Evolutionary conservation across 2,329 filamentous ascomycete genomes (phyloP).

Genomic region (Gnomoniopsis sp.): DNA sequence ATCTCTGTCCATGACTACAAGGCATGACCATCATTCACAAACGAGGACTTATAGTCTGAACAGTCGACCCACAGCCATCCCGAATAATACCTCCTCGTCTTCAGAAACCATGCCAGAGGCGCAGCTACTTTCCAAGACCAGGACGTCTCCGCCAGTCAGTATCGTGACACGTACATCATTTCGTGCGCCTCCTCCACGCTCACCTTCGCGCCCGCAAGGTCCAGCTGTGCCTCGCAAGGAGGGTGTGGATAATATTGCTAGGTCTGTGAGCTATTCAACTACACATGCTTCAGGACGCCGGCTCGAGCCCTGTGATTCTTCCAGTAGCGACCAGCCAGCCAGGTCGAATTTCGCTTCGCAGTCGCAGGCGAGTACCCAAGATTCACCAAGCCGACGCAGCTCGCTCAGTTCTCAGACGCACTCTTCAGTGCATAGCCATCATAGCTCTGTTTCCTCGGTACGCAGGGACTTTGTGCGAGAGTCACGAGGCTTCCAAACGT

Average conservation of each 20-base stretch:
- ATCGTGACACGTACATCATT: slow-evolving; percentile 38
- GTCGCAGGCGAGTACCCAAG: slow-evolving; percentile 25
- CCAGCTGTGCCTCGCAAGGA: slow-evolving; percentile 25
- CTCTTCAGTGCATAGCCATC: slow-evolving; percentile 28
- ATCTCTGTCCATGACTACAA: slow-evolving; percentile 30
- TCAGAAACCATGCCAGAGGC: slow-evolving; percentile 27
- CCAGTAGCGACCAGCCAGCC: slow-evolving; percentile 21
- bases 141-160: slow-evolving; percentile 38
- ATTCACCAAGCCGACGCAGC: slow-evolving; percentile 27
- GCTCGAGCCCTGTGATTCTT: slow-evolving; percentile 25
- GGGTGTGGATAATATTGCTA: slow-evolving; percentile 30
- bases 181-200: slow-evolving; percentile 31
- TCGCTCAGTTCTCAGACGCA: slow-evolving; percentile 22
- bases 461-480: slow-evolving; percentile 18
- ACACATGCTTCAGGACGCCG: slow-evolving; percentile 21
- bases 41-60: slow-evolving; percentile 18
- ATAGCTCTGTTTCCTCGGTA: slow-evolving; percentile 30
- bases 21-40: slow-evolving; percentile 25
- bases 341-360: slow-evolving; percentile 14
- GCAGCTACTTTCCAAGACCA: slow-evolving; percentile 27
- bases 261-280: slow-evolving; percentile 20
- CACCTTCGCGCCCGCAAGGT: slow-evolving; percentile 32
- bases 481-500: slow-evolving; percentile 17
- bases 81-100: slow-evolving; percentile 20
- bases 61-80: slow-evolving; percentile 6